Evolutionary conservation across 129 eudicot species (phyloP).

Genomic region (Helianthus tuberosus): DNA sequence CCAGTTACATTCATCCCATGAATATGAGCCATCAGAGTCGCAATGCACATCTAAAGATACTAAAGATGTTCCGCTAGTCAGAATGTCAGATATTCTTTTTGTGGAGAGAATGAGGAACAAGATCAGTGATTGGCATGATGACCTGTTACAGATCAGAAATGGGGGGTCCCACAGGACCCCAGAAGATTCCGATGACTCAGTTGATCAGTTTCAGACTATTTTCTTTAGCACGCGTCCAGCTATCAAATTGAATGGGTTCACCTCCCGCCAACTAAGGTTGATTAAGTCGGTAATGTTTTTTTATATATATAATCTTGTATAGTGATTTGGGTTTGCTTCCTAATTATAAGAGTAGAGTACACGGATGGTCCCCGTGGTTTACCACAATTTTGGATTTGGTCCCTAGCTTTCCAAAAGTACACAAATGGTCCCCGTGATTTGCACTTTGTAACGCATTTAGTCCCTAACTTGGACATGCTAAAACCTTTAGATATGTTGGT

Average conservation of each 20-base stretch:
- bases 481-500: no score
- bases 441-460: no score
- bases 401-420: no score
- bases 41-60: slow-evolving; percentile 31
- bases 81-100: slow-evolving; percentile 79
- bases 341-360: not conserved
- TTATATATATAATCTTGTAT: slow-evolving; percentile 9
- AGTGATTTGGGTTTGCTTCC: not conserved
- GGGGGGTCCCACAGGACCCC: slow-evolving; percentile 31
- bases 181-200: slow-evolving; percentile 33
- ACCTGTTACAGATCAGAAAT: slow-evolving; percentile 44
- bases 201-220: slow-evolving; percentile 59
- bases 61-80: slow-evolving; percentile 47
- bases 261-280: slow-evolving; percentile 85
- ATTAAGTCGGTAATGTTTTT: slow-evolving; percentile 83
- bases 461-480: no score
- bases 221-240: slow-evolving; percentile 84
- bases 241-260: slow-evolving; percentile 66
- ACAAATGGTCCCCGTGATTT: no score
- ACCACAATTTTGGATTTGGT: no score
- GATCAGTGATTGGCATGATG: slow-evolving; percentile 71
- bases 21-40: slow-evolving; percentile 43
- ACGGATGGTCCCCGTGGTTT: no score
- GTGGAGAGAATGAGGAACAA: slow-evolving; percentile 69
- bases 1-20: slow-evolving; percentile 45